Base-by-base conservation (phyloP, 768 basidiomycete genomes). In the Lactifluus volemus region DNA sequence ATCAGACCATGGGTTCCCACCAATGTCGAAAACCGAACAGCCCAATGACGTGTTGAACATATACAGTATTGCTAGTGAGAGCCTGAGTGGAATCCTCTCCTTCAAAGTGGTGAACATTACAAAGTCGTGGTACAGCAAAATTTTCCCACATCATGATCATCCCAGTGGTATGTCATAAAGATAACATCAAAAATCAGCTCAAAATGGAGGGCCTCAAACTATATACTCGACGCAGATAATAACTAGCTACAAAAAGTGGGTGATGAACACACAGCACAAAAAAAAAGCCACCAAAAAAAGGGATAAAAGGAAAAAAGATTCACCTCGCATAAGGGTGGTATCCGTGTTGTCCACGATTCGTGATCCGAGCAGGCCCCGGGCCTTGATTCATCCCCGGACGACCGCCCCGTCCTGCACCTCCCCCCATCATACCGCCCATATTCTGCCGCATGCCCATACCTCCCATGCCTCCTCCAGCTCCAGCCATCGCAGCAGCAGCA, bases 311-410 rank as follows among this genome's bases (percentile, higher is more conserved):
- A 25, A 25, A 25, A 25, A 25, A 25, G 25, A 25, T 25, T 70
- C 70, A 89, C 65, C 89, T 85, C 36, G 88, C 85, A 67, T 92
- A 92, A 0, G 90, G 90, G 67, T 92, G 90, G 74, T 87, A 92
- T 65, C 84, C 82, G 72, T 91, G 88, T 68, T 88, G 85, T 38
- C 90, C 88, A 39, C 89, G 75, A 67, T 86, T 84, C 1, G 74
- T 78, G 10, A 82, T 80, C 58, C 89, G 64, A 55, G 72, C 65
- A n/a, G 71, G 69, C 6, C 78, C 80, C n/a, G n/a, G n/a, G n/a
- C n/a, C n/a, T n/a, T n/a, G n/a, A n/a, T n/a, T n/a, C n/a, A n/a
- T n/a, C n/a, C n/a, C n/a, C n/a, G n/a, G n/a, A n/a, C n/a, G n/a
- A 81, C 85, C 69, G 81, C 25, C 25, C 25, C 86, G 86, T 30